Evolutionary conservation across 352 stramenopile genomes (phyloP).

Genomic region (Globisporangium sylvaticum): DNA sequence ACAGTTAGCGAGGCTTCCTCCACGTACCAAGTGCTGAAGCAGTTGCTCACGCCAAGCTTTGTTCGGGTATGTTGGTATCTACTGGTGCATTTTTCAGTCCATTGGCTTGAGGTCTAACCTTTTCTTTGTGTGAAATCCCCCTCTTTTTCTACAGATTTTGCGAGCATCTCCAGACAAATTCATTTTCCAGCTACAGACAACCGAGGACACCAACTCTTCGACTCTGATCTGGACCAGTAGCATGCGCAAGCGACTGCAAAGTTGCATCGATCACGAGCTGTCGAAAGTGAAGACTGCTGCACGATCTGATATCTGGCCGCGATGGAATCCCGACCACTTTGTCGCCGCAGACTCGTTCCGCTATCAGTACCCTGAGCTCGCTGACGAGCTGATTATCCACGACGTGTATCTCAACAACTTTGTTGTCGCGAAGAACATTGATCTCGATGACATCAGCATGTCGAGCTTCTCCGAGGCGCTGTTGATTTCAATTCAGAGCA

Average conservation of each 20-base stretch:
- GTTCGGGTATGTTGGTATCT: slow-evolving; percentile 41
- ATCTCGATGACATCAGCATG: slow-evolving; percentile 71
- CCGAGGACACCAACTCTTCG: slow-evolving; percentile 55
- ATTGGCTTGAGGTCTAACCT: background rate
- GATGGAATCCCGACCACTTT: slow-evolving; percentile 82
- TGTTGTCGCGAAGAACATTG: slow-evolving; percentile 45
- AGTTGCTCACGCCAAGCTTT: slow-evolving; percentile 78
- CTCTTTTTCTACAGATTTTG: slow-evolving; percentile 37
- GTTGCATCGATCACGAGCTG: slow-evolving; percentile 52
- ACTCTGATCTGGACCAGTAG: slow-evolving; percentile 74
- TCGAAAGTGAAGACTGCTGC: slow-evolving; percentile 64
- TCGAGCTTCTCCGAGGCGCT: slow-evolving; percentile 71
- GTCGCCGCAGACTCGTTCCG: slow-evolving; percentile 83
- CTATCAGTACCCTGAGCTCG: slow-evolving; percentile 77
- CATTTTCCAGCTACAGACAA: slow-evolving; percentile 50
- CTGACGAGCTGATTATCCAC: slow-evolving; percentile 69
- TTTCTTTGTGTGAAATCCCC: slow-evolving; percentile 4
- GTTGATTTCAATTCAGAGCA: slow-evolving; percentile 79
- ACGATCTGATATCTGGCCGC: slow-evolving; percentile 51
- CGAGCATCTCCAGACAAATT: slow-evolving; percentile 58
- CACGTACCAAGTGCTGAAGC: slow-evolving; percentile 55
- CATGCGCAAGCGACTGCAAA: slow-evolving; percentile 57
- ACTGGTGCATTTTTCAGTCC: background rate
- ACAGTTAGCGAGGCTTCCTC: slow-evolving; percentile 27
- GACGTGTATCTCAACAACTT: slow-evolving; percentile 86